These are phyloP conservation scores for Taphrina flavorubra DNA, from an alignment of 1,139 yeast genomes.

Conservation along the genomic window DNA sequence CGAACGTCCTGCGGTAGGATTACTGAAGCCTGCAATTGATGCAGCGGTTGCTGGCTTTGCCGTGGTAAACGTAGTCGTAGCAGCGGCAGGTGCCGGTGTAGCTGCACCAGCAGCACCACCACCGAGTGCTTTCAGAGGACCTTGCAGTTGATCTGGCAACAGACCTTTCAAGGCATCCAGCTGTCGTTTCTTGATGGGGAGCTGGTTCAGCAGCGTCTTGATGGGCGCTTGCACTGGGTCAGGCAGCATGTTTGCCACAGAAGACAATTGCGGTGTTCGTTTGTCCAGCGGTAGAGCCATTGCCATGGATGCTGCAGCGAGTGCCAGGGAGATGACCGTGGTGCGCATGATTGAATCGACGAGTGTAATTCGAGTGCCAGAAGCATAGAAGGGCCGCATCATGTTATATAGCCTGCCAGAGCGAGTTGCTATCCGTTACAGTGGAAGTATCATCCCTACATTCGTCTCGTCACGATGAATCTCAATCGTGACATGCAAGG, in stretches of 20 bases:
- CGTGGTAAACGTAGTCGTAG: not conserved
- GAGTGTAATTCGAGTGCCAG: not conserved
- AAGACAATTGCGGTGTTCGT: not conserved
- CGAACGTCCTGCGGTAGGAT: conserved; percentile 4
- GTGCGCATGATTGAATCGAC: not conserved
- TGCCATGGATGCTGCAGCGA: not conserved
- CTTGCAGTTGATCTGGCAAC: not conserved
- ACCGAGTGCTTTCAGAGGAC: not conserved
- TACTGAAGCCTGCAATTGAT: not conserved
- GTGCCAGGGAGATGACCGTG: not conserved
- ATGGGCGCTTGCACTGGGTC: conserved; percentile 3
- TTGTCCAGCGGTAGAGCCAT: not conserved
- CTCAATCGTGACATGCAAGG: no score
- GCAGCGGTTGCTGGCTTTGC: not conserved
- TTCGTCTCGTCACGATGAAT: not conserved
- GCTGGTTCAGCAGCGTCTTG: not conserved
- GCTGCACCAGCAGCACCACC: not conserved
- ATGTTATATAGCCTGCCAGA: not conserved
- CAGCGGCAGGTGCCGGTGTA: not conserved
- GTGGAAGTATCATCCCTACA: not conserved
- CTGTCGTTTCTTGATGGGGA: conserved; percentile 5
- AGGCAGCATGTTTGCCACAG: conserved; percentile 8
- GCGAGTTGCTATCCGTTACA: no score
- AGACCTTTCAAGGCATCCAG: not conserved
- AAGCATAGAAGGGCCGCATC: not conserved